These are phyloP conservation scores for Yamadazyma tumulicola DNA, from an alignment of 805 yeast genomes.

Conservation along the genomic window DNA sequence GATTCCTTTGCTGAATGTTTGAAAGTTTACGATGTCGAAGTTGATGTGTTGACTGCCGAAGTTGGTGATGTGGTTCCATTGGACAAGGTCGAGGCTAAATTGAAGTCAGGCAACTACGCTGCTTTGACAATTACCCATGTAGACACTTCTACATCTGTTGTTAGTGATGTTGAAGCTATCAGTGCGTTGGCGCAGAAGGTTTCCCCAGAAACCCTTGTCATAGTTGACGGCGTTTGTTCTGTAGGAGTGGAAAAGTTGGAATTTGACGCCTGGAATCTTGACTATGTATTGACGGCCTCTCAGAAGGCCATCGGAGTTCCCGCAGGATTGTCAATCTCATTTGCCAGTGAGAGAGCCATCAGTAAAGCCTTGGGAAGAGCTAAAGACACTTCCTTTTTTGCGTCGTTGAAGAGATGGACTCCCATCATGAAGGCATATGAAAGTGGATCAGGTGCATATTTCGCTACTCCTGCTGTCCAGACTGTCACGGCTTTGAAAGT, in stretches of 20 bases:
- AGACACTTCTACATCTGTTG: slow-evolving; percentile 95
- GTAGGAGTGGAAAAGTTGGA: slow-evolving; percentile 83
- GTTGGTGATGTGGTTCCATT: slow-evolving; percentile 70
- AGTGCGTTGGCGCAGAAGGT: slow-evolving; percentile 56
- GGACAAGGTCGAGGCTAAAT: slow-evolving; percentile 50
- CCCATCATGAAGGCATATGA: slow-evolving; percentile 89
- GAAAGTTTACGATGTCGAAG: slow-evolving; percentile 68
- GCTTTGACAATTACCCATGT: slow-evolving; percentile 89
- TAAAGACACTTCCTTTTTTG: slow-evolving; percentile 55
- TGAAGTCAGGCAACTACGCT: slow-evolving; percentile 51
- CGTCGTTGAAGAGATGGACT: slow-evolving; percentile 77
- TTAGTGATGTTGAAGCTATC: slow-evolving; percentile 63
- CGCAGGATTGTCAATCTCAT: slow-evolving; percentile 79
- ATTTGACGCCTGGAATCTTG: slow-evolving; percentile 88
- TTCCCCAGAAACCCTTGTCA: slow-evolving; percentile 76
- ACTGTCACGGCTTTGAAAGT: slow-evolving; percentile 75
- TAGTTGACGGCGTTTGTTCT: slow-evolving; percentile 95
- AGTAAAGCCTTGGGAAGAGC: slow-evolving; percentile 49
- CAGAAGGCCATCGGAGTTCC: slow-evolving; percentile 96
- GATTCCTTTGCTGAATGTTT: slow-evolving; percentile 79
- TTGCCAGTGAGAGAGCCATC: slow-evolving; percentile 74
- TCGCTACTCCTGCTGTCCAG: slow-evolving; percentile 97
- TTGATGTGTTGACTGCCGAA: slow-evolving; percentile 68
- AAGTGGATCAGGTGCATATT: slow-evolving; percentile 73
- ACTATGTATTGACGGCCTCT: slow-evolving; percentile 85